A percentile compares a stretch with the other conserved stretches of the same genome.
Evolutionary conservation across 257 asterid genomes (phyloP).

Genomic region (Nicotiana sylvestris): DNA sequence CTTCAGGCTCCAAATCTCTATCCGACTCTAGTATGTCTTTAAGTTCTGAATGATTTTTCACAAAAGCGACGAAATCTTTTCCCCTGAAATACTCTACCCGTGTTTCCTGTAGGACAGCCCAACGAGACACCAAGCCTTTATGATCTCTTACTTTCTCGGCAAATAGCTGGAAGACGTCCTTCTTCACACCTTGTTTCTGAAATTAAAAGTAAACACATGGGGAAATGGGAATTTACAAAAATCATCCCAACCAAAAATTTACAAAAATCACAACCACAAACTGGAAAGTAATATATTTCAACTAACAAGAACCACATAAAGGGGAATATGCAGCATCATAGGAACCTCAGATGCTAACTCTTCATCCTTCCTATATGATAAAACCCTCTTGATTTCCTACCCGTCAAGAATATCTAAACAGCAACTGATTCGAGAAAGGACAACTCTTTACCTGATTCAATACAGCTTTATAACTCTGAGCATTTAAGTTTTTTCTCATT

Average conservation of each 20-base stretch:
- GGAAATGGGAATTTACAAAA: neutral
- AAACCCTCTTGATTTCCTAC: neutral
- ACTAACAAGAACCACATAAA: neutral
- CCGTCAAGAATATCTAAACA: neutral
- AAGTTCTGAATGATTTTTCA: conserved; percentile 74
- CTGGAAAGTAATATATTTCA: neutral
- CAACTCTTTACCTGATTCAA: neutral
- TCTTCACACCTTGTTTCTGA: conserved; percentile 79
- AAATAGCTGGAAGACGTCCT: conserved; percentile 75
- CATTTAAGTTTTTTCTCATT: neutral
- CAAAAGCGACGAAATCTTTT: conserved; percentile 75
- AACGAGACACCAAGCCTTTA: conserved; percentile 89
- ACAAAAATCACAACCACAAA: neutral
- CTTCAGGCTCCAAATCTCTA: conserved; percentile 64
- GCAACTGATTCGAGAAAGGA: neutral
- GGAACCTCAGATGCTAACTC: neutral
- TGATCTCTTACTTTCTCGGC: conserved; percentile 97
- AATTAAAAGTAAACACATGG: conserved; percentile 19
- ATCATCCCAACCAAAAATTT: neutral
- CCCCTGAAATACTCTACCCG: conserved; percentile 97
- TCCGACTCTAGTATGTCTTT: conserved; percentile 78
- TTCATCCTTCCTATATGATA: neutral
- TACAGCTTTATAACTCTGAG: neutral
- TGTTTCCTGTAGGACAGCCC: conserved; percentile 98
- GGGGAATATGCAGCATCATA: conserved; percentile 1